Evolutionary conservation across 148 eudicot species (phyloP).

Genomic region (Dysphania ambrosioides): DNA sequence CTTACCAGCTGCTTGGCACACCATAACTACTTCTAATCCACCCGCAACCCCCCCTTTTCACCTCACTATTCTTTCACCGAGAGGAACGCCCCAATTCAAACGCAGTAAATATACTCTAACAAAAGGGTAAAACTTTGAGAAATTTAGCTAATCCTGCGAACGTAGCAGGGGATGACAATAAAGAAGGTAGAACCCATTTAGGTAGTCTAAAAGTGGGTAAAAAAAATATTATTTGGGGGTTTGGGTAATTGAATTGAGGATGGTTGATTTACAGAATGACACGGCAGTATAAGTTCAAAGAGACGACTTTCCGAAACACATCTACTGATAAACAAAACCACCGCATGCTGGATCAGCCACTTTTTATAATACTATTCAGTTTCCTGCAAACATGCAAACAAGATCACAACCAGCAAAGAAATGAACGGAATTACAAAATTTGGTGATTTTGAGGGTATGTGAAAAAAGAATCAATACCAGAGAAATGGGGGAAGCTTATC

Average conservation of each 20-base stretch:
- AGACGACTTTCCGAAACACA: constrained; percentile 64
- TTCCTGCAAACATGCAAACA: constrained; percentile 43
- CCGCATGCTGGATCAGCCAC: constrained; percentile 71
- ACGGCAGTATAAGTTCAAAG: constrained; percentile 74
- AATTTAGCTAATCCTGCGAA: constrained; percentile 77
- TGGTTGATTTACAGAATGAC: constrained; percentile 60
- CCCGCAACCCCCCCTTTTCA: background rate
- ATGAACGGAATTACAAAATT: too few species aligned
- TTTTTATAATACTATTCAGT: constrained; percentile 1
- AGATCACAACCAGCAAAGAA: too few species aligned
- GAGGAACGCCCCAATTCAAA: constrained; percentile 1
- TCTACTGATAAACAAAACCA: constrained; percentile 73
- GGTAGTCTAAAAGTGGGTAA: background rate
- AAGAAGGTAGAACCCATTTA: constrained; percentile 76
- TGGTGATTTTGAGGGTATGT: background rate
- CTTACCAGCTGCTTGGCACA: constrained; percentile 95
- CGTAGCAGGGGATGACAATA: constrained; percentile 63
- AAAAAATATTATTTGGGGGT: background rate
- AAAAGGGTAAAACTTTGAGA: background rate
- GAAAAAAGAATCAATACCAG: constrained; percentile 6
- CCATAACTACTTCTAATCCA: constrained; percentile 75
- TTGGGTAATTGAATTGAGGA: background rate
- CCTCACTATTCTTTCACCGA: background rate
- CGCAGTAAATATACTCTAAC: background rate
- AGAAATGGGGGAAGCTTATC: constrained; percentile 19